Conservation (phyloP, 2,329 filamentous ascomycete genomes). For the Sclerotinia minor region DNA sequence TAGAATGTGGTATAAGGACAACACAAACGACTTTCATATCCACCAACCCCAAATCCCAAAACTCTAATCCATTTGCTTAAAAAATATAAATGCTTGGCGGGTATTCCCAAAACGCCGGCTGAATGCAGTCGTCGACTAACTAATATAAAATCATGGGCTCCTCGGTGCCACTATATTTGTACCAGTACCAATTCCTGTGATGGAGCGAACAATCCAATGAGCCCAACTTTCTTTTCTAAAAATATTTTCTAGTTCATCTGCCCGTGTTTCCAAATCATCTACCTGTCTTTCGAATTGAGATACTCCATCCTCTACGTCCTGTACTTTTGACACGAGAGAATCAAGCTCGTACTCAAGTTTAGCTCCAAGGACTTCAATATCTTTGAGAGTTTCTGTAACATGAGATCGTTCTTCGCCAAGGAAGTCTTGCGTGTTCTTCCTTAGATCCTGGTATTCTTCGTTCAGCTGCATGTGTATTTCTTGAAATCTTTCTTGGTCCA, state of each 20-base stretch:
- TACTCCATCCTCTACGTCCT: conserved; percentile 84
- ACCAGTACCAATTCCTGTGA: conserved; percentile 42
- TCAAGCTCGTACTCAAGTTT: conserved; percentile 92
- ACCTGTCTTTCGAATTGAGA: conserved; percentile 78
- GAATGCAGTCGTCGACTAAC: conserved; percentile 7
- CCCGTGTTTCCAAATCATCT: conserved; percentile 64
- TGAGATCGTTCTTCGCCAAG: conserved; percentile 67
- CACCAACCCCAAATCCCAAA: conserved; percentile 25
- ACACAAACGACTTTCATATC: conserved; percentile 30
- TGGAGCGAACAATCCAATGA: conserved; percentile 40
- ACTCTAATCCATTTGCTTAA: conserved; percentile 28
- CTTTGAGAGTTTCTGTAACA: conserved; percentile 70
- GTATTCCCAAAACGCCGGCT: conserved; percentile 26
- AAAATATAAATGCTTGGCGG: conserved; percentile 24
- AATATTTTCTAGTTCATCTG: conserved; percentile 58
- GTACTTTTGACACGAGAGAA: conserved; percentile 73
- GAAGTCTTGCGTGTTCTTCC: conserved; percentile 66
- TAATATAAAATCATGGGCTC: conserved; percentile 18
- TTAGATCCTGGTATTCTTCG: conserved; percentile 68
- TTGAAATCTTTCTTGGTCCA: conserved; percentile 66
- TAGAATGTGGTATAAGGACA: conserved; percentile 28
- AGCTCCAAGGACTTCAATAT: conserved; percentile 77
- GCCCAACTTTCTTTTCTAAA: conserved; percentile 40
- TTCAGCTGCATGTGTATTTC: conserved; percentile 67
- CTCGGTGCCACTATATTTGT: conserved; percentile 35